Percentiles rank a stretch among this genome's conserved stretches.
These are phyloP conservation scores for Lyophyllum decastes DNA, from an alignment of 768 basidiomycete genomes.

Conservation along the genomic window DNA sequence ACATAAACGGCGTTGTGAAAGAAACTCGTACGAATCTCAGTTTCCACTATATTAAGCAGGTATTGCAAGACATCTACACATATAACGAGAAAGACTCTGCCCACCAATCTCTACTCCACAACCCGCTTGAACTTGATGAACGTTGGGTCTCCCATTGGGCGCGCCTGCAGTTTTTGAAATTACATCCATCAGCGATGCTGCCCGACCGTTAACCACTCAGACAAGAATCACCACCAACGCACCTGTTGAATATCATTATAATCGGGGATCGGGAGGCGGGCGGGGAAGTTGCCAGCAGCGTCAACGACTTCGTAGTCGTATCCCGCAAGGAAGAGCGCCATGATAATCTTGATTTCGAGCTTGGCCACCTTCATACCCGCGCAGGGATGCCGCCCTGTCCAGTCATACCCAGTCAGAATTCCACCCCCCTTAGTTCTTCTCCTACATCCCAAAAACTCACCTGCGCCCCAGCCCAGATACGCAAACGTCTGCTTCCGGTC, in stretches of 20 bases:
- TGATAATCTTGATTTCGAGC: slow-evolving; percentile 36
- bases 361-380: slow-evolving; percentile 40
- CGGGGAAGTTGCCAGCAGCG: slow-evolving; percentile 22
- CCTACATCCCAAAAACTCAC: slow-evolving; percentile 19
- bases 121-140: slow-evolving; percentile 27
- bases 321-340: slow-evolving; percentile 33
- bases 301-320: slow-evolving; percentile 37
- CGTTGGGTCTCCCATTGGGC: slow-evolving; percentile 24
- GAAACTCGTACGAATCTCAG: too few relatives aligned
- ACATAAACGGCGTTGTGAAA: too few relatives aligned
- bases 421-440: background rate
- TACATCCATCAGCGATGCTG: too few relatives aligned
- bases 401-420: too few relatives aligned
- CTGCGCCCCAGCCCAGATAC: slow-evolving; percentile 42
- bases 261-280: slow-evolving; percentile 27
- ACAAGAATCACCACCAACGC: background rate
- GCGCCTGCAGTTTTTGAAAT: slow-evolving; percentile 30
- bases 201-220: background rate
- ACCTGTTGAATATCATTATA: slow-evolving; percentile 33
- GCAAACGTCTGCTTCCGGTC: slow-evolving; percentile 32
- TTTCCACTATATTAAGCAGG: background rate
- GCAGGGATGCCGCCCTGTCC: slow-evolving; percentile 37
- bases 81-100: background rate
- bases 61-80: background rate
- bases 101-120: slow-evolving; percentile 11